Conservation (phyloP, 352 stramenopile genomes). For the Pythium brachiatum region DNA sequence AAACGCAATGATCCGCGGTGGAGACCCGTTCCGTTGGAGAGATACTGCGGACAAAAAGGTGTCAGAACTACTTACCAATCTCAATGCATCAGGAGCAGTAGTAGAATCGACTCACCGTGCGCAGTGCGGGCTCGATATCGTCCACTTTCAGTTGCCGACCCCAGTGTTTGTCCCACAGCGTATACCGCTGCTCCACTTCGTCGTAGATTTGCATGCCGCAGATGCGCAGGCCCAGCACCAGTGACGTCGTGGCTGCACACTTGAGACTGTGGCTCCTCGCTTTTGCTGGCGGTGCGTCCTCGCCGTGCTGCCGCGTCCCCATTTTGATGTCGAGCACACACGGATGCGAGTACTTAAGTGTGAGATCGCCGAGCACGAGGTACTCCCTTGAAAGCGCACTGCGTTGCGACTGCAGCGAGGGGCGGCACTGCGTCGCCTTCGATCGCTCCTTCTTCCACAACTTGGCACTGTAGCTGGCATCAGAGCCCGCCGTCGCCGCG, state of each 20-base stretch:
- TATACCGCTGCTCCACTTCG: constrained; percentile 50
- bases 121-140: constrained; percentile 62
- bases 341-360: constrained; percentile 50
- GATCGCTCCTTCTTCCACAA: constrained; percentile 55
- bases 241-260: constrained; percentile 71
- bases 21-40: constrained; percentile 44
- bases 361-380: constrained; percentile 70
- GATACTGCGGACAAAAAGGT: constrained; percentile 38
- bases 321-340: constrained; percentile 85
- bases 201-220: constrained; percentile 86
- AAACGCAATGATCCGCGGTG: constrained; percentile 42
- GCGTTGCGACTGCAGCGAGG: neutral
- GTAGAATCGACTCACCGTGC: constrained; percentile 38
- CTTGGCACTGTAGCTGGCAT: constrained; percentile 53
- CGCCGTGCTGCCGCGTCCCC: constrained; percentile 73
- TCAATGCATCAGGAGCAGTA: neutral
- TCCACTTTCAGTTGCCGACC: constrained; percentile 47
- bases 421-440: constrained; percentile 11
- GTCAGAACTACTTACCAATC: neutral
- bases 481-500: neutral
- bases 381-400: constrained; percentile 37
- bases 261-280: constrained; percentile 68
- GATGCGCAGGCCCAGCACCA: constrained; percentile 59
- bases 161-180: constrained; percentile 80
- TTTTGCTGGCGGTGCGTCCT: constrained; percentile 64